Evolutionary conservation across 2,329 filamentous ascomycete species (phyloP), one percentile per base, ranked within the genome.

Genomic region (Claviceps digitariae): DNA sequence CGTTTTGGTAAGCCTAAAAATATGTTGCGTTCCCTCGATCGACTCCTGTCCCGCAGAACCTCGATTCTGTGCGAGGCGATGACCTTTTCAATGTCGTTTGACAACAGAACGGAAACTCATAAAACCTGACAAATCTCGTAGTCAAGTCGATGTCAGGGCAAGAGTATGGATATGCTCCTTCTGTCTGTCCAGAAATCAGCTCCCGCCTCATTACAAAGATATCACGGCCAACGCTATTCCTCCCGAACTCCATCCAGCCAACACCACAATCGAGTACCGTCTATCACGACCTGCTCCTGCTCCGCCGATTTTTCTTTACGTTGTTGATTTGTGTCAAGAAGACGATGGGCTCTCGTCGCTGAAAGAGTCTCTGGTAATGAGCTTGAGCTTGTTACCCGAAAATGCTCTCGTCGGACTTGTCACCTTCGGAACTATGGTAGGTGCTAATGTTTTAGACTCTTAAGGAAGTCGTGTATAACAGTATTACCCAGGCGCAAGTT

Each of bases 381-480:
- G 87, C 67, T 73, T 94, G 68, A 88, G 84, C 66, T 73, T 93
- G 59, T 77, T 94, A 45, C 87, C 87, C 4, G 85, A 88, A 63
- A 86, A 90, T 65, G 84, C 87, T 25, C 74, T 93, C 31, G 88
- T 94, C 48, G 88, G 87, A 40, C 71, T 94, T 55, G 86, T 94
- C 62, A 93, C 88, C 48, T 94, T 82, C 65, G 93, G 93, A 57
- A 97, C 93, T 45, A 97, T 95, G 89, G 87, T 88, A 76, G 55
- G 73, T 57, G 44, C 2, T 56, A 15, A 34, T 47, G 6, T 20
- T 13, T 27, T 15, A 29, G 5, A 34, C 3, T 46, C n/a, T 29
- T n/a, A 8, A 41, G 9, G 20, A 29, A 38, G 10, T 13, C 23
- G n/a, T 23, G 15, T 21, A 23, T 55, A 48, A 55, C 25, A 31